Percentiles rank a stretch among this genome's conserved stretches.
These are phyloP conservation scores for Marchantia polymorpha DNA, from an alignment of 225 moss, liverwort and hornwort species.

Conservation along the genomic window DNA sequence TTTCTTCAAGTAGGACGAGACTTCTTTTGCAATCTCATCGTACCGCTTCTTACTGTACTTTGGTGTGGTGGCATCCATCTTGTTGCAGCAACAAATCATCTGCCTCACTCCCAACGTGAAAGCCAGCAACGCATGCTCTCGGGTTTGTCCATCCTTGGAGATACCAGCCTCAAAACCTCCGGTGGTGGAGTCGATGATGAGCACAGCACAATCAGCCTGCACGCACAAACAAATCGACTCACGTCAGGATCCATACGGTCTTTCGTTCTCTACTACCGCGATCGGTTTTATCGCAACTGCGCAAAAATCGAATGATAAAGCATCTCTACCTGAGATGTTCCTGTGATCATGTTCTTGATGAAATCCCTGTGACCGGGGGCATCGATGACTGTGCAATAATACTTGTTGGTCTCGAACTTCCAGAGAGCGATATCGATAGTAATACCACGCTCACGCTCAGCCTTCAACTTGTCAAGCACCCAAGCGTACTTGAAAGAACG, in stretches of 20 bases:
- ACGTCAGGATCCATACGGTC: not conserved
- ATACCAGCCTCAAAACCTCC: slow-evolving; percentile 73
- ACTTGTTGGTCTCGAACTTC: slow-evolving; percentile 45
- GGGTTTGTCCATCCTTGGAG: slow-evolving; percentile 66
- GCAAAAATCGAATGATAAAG: not conserved
- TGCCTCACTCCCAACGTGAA: slow-evolving; percentile 60
- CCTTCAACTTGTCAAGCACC: slow-evolving; percentile 50
- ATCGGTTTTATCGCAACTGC: not conserved
- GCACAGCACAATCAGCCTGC: slow-evolving; percentile 54
- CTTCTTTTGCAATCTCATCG: slow-evolving; percentile 53
- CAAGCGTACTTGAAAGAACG: slow-evolving; percentile 50
- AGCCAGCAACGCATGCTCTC: slow-evolving; percentile 55
- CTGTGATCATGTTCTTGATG: slow-evolving; percentile 53
- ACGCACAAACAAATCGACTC: not conserved
- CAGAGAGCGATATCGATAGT: slow-evolving; percentile 48
- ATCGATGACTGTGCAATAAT: slow-evolving; percentile 47
- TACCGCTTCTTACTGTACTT: slow-evolving; percentile 51
- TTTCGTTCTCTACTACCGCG: too few species aligned
- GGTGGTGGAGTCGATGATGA: slow-evolving; percentile 63
- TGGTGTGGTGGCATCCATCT: slow-evolving; percentile 63
- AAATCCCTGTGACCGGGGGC: slow-evolving; percentile 53
- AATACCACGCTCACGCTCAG: slow-evolving; percentile 52
- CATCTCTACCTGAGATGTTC: slow-evolving; percentile 38
- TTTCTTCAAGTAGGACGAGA: slow-evolving; percentile 56
- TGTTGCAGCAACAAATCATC: slow-evolving; percentile 77